Base-by-base conservation (phyloP, 2,329 filamentous ascomycete genomes). In the Phialophora macrospora region DNA sequence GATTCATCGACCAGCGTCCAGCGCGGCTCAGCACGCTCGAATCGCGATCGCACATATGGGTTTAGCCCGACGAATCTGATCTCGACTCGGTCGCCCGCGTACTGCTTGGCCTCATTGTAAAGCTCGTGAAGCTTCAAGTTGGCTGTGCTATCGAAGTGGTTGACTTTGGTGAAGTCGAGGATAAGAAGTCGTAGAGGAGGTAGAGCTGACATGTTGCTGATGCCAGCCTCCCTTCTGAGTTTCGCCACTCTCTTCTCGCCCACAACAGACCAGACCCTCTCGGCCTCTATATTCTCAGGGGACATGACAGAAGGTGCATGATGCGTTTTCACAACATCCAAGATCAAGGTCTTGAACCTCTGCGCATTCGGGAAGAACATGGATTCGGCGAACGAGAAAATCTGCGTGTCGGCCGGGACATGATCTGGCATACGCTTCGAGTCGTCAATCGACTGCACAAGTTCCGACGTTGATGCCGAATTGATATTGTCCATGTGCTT, bases 311-410 rank as follows among this genome's bases (percentile, higher is more conserved):
- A 71, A 0, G 78, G 77, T 0, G 79, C 75, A 66, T 82, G 80
- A 65, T 79, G 77, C 0, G 80, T 83, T 67, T 84, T 80, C 46
- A 87, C 73, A 1, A 77, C 75, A 66, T 87, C 84, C 17, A 86
- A 75, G 20, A 84, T 80, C 6, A 77, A 75, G 2, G 75, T 79
- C 55, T 84, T 85, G 64, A 82, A 75, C 49, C 81, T 77, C 63
- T 85, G 84, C 1, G 86, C 85, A 71, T 88, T 88, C 66, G 82
- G 83, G 77, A 88, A 89, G 75, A 88, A 84, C 38, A 88, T 76
- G 0, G 83, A 81, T 64, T 87, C 83, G 38, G 80, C 81, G 74
- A 87, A 86, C 2, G 79, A 78, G 72, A 88, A 85, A 41, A 88
- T 76, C 32, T 83, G 84, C 1, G 82, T 80, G 68, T 87, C 85